Base-by-base conservation (phyloP, 1,139 yeast species). In the Suhomyces ambrosiae region DNA sequence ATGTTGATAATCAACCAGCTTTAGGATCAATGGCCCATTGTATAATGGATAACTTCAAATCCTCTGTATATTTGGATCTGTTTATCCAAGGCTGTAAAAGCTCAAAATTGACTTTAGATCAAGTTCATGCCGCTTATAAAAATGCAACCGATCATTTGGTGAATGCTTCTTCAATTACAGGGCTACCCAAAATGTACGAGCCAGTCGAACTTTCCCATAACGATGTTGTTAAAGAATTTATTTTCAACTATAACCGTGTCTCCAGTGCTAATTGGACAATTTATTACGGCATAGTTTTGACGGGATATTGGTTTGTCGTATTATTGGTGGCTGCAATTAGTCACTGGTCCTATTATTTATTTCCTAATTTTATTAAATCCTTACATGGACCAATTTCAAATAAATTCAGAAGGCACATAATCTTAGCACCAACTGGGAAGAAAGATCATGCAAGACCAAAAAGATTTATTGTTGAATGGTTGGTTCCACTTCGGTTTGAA, bases 251-350 rank as follows among this genome's bases (percentile, higher is more conserved):
- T 10, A 9, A 12, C 12, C 5, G 6, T 6, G 27, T 12, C 5
- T 15, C 12, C 9, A 12, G 14, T 7, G 12, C n/a, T 12, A 24
- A 24, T 9, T 24, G 27, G 27, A 5, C 80, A 3, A 58, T 72
- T 33, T 74, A 58, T 42, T 66, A 71, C 47, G 83, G 83, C 8
- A 56, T 67, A 15, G 80, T 69, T 2, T 36, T 68, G 18, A 44
- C 76, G 22, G 76, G 73, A 0, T 78, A 66, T 49, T 77, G 82
- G 80, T 67, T 61, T 1, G 35, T 69, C 3, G 59, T 79, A 8
- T 49, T 77, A 39, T 15, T 77, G 1, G 18, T 68, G 17, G 70
- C 73, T 5, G 61, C 65, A 2, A 28, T 72, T 10, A 49, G 60
- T 35, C 74, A 79, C 49, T 70, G 79, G 76, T 18, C 38, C 11